A percentile compares a stretch with the other conserved stretches of the same genome.
phyloP scores from a whole-genome alignment of 2,329 filamentous ascomycete species.

The Stemphylium lycopersici region DNA sequence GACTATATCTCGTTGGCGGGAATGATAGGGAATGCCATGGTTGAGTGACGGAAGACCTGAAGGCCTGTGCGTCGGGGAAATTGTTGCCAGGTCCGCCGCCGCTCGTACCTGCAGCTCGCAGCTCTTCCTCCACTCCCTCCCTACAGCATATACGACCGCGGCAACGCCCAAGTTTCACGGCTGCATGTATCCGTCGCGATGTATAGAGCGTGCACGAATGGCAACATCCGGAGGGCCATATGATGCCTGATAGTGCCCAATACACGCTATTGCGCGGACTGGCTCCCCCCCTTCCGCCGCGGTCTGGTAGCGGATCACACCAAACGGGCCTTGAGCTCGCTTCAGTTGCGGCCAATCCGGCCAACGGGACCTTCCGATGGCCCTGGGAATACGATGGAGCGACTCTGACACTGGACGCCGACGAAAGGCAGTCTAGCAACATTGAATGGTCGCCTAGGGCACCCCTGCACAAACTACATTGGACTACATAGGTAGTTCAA shows the following conservation, averaged over 20 bases:
- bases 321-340: not conserved
- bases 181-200: constrained; percentile 1
- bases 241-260: not conserved
- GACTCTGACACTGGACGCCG: not conserved
- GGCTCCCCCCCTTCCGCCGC: not conserved
- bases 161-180: not conserved
- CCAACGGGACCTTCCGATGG: not conserved
- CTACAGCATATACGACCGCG: not conserved
- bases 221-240: not conserved
- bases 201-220: constrained; percentile 2
- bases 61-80: constrained; percentile 17
- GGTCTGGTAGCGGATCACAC: constrained; percentile 8
- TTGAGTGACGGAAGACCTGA: not conserved
- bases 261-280: not conserved
- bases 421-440: not conserved
- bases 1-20: too few species aligned
- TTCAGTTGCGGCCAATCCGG: not conserved
- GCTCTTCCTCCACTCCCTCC: not conserved
- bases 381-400: not conserved
- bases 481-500: not conserved
- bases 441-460: not conserved
- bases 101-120: constrained; percentile 3
- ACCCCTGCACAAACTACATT: not conserved
- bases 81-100: constrained; percentile 3
- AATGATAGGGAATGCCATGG: not conserved